Base-by-base conservation (phyloP, 441 rosid species). In the Aquilaria agallochum region DNA sequence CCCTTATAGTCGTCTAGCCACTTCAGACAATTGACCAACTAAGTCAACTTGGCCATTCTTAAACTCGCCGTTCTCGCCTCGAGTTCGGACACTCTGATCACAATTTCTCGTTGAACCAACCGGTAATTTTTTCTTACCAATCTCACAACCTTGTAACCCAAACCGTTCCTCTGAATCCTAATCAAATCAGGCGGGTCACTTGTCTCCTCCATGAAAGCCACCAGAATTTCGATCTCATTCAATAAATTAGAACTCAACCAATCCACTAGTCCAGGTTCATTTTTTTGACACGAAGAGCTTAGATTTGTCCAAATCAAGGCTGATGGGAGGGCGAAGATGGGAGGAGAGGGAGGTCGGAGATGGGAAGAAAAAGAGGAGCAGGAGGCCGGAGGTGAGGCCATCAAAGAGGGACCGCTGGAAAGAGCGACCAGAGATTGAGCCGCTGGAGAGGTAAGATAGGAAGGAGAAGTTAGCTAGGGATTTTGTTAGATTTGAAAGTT, bases 91-190 rank as follows among this genome's bases (percentile, higher is more conserved):
- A 80, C 82, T 52, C 93, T 79, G 60, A 65, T 33, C 32, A 53
- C 57, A n/a, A 86, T 68, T 72, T 85, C 79, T 10, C 56, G 61
- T 60, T 87, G 76, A 36, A 73, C 68, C 2, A 34, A 40, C 65
- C 86, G 70, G 33, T 87, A 89, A 75, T 92, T 91, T 58, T 81
- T 80, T 30, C 78, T 61, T 53, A 83, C 93, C 59, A 76, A 72
- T 60, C 79, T 76, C 57, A 86, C 83, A 34, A 83, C 69, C 82
- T 78, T 95, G 66, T 81, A 80, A 47, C 86, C 80, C 72, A 89
- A 76, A 58, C 72, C 69, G 53, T 83, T 72, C 55, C 60, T 72
- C 65, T 62, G 88, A 58, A 84, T 74, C 65, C 73, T 66, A 62
- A 87, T 70, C 10, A 75, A 75, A 14, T 72, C 82, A 6, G 93